Conservation (phyloP, 495 filamentous ascomycete species). For the Acidomyces sp. region DNA sequence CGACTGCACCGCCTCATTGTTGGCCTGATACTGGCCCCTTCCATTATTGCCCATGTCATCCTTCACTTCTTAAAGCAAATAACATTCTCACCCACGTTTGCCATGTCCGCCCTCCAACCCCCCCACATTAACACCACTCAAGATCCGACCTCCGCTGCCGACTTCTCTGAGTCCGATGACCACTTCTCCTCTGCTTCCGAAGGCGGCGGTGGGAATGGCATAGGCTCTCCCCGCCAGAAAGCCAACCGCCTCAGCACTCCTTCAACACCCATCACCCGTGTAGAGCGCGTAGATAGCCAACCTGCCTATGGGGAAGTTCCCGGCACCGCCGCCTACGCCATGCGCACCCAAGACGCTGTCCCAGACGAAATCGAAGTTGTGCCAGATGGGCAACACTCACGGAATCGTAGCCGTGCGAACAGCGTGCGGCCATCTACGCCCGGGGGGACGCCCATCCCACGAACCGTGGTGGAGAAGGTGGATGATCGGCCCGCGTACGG, state of each 20-base stretch:
- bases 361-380: conserved; percentile 53
- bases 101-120: conserved; percentile 20
- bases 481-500: conserved; percentile 59
- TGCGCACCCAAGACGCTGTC: conserved; percentile 46
- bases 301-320: conserved; percentile 50
- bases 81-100: background rate
- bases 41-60: background rate
- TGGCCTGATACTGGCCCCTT: too few relatives aligned
- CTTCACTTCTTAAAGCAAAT: background rate
- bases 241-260: conserved; percentile 32
- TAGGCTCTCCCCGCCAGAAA: too few relatives aligned
- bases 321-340: conserved; percentile 46
- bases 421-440: conserved; percentile 33
- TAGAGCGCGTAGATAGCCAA: conserved; percentile 43
- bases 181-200: conserved; percentile 87
- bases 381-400: conserved; percentile 39
- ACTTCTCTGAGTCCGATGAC: conserved; percentile 57
- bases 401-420: conserved; percentile 22
- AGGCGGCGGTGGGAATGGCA: conserved; percentile 34
- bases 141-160: conserved; percentile 77
- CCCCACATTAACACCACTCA: conserved; percentile 38
- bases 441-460: conserved; percentile 55
- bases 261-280: conserved; percentile 47
- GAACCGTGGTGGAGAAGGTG: conserved; percentile 70
- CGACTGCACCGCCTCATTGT: too few relatives aligned